Percentiles rank a stretch among this genome's conserved stretches.
Evolutionary conservation across 2,329 filamentous ascomycete species (phyloP).

Genomic region (Epichloe coenophiala): DNA sequence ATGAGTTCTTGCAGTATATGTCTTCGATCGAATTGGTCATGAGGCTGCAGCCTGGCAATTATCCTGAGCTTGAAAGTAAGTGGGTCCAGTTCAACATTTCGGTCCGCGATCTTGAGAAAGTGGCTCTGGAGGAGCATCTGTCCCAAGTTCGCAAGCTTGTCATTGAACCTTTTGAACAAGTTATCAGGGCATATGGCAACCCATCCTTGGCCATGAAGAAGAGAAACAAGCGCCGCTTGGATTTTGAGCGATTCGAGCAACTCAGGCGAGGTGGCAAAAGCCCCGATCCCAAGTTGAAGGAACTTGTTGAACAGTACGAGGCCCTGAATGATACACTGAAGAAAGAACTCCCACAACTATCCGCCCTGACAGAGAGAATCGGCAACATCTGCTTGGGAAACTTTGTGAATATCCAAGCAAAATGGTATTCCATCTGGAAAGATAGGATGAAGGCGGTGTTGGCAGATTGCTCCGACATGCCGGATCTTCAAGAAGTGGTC

Average conservation of each 20-base stretch:
- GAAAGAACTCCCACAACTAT: conserved; percentile 78
- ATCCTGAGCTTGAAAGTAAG: conserved; percentile 81
- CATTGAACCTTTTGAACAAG: conserved; percentile 67
- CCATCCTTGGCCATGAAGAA: conserved; percentile 88
- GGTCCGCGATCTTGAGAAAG: conserved; percentile 72
- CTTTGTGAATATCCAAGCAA: conserved; percentile 70
- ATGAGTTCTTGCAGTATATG: conserved; percentile 68
- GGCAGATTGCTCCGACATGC: conserved; percentile 45
- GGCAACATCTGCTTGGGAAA: conserved; percentile 73
- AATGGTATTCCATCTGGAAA: conserved; percentile 74
- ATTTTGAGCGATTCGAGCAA: conserved; percentile 72
- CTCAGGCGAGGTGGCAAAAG: conserved; percentile 72
- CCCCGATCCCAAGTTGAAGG: conserved; percentile 70
- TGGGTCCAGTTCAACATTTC: conserved; percentile 86
- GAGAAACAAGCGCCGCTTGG: conserved; percentile 79
- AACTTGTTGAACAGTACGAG: conserved; percentile 78
- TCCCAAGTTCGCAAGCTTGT: conserved; percentile 64
- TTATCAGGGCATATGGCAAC: conserved; percentile 69
- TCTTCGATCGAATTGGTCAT: conserved; percentile 75
- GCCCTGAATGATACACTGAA: conserved; percentile 89
- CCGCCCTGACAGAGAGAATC: conserved; percentile 65
- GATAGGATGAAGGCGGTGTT: conserved; percentile 69
- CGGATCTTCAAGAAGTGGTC: conserved; percentile 60
- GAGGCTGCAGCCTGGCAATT: conserved; percentile 53
- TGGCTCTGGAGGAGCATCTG: conserved; percentile 70